Conservation (phyloP, 2,329 filamentous ascomycete genomes). For the Amesomyces nigricolor region DNA sequence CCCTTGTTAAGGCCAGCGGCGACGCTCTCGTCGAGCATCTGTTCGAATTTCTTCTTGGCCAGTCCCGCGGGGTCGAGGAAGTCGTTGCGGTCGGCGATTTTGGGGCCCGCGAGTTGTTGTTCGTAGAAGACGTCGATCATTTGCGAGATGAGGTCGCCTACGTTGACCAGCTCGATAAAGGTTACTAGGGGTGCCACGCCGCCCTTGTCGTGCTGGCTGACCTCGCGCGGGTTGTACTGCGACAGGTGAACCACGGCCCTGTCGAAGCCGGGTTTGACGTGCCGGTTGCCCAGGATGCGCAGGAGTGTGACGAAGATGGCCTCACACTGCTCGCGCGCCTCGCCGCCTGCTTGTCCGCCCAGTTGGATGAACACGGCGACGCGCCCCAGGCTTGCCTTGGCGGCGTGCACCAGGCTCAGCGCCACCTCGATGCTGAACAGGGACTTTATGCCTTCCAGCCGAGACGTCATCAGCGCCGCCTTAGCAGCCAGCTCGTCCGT, state of each 20-base stretch:
- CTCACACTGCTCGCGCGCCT: constrained; percentile 83
- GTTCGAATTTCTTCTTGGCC: constrained; percentile 97
- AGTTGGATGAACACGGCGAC: constrained; percentile 76
- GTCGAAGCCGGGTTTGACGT: constrained; percentile 90
- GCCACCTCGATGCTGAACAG: constrained; percentile 96
- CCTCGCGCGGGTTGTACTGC: constrained; percentile 82
- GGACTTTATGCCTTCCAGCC: constrained; percentile 88
- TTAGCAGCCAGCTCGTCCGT: constrained; percentile 92
- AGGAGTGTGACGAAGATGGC: constrained; percentile 81
- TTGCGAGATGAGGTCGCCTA: constrained; percentile 94
- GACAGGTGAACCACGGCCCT: constrained; percentile 88
- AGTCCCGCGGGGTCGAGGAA: constrained; percentile 88
- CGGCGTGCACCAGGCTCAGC: constrained; percentile 78
- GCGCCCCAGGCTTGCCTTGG: constrained; percentile 81
- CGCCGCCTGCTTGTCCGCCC: constrained; percentile 72
- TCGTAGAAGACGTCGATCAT: constrained; percentile 99
- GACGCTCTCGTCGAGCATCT: constrained; percentile 95
- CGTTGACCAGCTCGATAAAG: constrained; percentile 95
- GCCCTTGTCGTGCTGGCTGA: constrained; percentile 61
- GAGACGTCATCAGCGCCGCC: constrained; percentile 93
- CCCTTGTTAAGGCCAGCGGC: constrained; percentile 94
- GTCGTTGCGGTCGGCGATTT: constrained; percentile 85
- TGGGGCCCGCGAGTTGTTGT: constrained; percentile 79
- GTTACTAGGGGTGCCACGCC: constrained; percentile 89
- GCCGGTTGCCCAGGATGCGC: constrained; percentile 74